These are phyloP conservation scores for Phoenix roebelenii DNA, from an alignment of 176 grass and related monocot genomes.

Conservation along the genomic window DNA sequence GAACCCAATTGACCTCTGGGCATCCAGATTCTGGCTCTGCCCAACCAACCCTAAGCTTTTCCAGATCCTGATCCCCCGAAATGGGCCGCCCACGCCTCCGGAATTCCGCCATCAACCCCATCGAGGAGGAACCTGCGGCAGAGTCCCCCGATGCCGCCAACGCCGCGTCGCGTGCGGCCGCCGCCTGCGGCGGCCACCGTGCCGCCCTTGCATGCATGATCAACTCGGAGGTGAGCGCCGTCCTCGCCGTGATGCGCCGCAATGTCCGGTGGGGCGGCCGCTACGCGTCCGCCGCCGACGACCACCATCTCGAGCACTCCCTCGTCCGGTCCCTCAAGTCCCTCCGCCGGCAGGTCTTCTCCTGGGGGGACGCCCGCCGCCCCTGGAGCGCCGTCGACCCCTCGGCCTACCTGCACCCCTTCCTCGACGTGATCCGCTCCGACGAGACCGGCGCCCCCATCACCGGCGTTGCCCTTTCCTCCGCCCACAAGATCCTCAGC, in stretches of 20 bases:
- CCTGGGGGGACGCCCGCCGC: constrained; percentile 9
- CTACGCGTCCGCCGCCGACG: constrained; percentile 30
- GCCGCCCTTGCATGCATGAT: constrained; percentile 68
- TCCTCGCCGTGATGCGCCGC: constrained; percentile 79
- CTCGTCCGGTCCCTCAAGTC: constrained; percentile 64
- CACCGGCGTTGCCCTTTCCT: constrained; percentile 63
- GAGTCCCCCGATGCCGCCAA: not conserved
- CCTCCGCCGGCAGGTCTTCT: constrained; percentile 71
- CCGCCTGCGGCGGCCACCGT: not conserved
- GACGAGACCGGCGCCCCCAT: constrained; percentile 64
- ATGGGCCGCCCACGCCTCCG: constrained; percentile 12
- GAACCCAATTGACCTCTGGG: too few relatives aligned
- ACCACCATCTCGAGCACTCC: constrained; percentile 44
- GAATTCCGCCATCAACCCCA: constrained; percentile 8
- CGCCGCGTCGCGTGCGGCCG: not conserved
- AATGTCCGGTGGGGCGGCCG: constrained; percentile 43
- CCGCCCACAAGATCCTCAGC: constrained; percentile 56
- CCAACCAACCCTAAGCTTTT: not conserved
- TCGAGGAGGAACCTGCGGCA: not conserved
- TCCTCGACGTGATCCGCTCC: constrained; percentile 72
- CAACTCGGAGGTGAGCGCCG: constrained; percentile 62
- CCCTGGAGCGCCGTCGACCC: constrained; percentile 17
- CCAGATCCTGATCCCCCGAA: not conserved
- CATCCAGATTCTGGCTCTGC: too few relatives aligned
- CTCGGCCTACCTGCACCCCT: constrained; percentile 43